These are phyloP conservation scores for Colletotrichum eleusines DNA, from an alignment of 2,329 filamentous ascomycete species.

Conservation along the genomic window DNA sequence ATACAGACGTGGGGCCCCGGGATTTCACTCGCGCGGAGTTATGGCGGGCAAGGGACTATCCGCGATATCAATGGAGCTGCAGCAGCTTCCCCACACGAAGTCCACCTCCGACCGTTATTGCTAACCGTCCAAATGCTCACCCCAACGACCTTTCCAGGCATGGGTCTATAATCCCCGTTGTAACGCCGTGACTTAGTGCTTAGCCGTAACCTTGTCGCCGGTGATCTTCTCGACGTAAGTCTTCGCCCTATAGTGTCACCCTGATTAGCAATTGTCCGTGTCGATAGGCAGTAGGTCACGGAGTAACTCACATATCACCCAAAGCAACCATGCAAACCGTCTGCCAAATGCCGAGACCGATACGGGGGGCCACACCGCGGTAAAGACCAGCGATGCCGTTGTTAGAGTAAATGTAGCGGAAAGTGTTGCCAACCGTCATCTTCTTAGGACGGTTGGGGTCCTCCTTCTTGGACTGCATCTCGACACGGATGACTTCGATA, in stretches of 20 bases:
- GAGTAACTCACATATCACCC: slow-evolving; percentile 87
- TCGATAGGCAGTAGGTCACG: background rate
- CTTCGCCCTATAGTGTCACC: slow-evolving; percentile 66
- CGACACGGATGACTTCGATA: slow-evolving; percentile 98
- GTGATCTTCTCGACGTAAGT: slow-evolving; percentile 75
- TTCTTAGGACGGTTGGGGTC: slow-evolving; percentile 99
- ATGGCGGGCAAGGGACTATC: slow-evolving; percentile 6
- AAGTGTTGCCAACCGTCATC: slow-evolving; percentile 92
- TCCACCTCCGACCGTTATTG: slow-evolving; percentile 15
- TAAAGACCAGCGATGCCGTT: slow-evolving; percentile 95
- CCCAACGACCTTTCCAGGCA: slow-evolving; percentile 35
- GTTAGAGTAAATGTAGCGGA: slow-evolving; percentile 87
- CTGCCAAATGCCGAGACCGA: slow-evolving; percentile 98
- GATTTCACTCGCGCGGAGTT: slow-evolving; percentile 39
- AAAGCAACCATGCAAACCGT: slow-evolving; percentile 99
- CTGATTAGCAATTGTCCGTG: slow-evolving; percentile 45
- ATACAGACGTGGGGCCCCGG: slow-evolving; percentile 32
- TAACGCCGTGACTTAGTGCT: slow-evolving; percentile 69
- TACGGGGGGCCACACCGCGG: slow-evolving; percentile 92
- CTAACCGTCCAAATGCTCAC: slow-evolving; percentile 18
- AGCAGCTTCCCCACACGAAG: slow-evolving; percentile 27
- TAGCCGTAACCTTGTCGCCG: slow-evolving; percentile 72
- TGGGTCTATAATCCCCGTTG: slow-evolving; percentile 41
- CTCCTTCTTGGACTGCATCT: slow-evolving; percentile 99
- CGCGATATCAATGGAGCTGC: slow-evolving; percentile 12